Conservation (phyloP, 176 grass and related monocot genomes). For the Musa beccarii region DNA sequence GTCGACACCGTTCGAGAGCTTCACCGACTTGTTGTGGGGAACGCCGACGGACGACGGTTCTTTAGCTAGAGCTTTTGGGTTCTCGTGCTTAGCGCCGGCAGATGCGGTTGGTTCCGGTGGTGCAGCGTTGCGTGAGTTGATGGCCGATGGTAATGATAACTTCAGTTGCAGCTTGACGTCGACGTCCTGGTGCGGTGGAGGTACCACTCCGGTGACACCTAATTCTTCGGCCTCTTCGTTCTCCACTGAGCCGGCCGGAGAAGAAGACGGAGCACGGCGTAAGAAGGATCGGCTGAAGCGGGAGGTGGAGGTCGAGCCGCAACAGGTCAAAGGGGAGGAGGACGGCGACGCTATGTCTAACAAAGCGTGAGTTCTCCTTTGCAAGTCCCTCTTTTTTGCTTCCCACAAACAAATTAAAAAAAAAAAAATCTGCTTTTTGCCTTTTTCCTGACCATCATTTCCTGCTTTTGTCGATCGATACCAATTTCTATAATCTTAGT, state of each 20-base stretch:
- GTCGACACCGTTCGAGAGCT: not conserved
- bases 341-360: constrained; percentile 43
- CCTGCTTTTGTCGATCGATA: no score
- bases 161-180: not conserved
- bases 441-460: no score
- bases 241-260: constrained; percentile 48
- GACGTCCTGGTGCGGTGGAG: not conserved
- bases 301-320: constrained; percentile 41
- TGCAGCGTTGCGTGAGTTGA: constrained; percentile 1
- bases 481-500: no score
- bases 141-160: not conserved
- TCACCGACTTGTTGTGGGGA: not conserved
- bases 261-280: constrained; percentile 34
- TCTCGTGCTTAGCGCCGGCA: not conserved
- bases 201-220: constrained; percentile 38
- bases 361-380: constrained; percentile 50
- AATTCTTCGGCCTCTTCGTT: constrained; percentile 78
- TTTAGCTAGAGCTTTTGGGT: not conserved
- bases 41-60: not conserved
- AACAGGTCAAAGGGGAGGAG: constrained; percentile 21
- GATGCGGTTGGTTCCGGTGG: not conserved
- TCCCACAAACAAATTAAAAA: constrained; percentile 7
- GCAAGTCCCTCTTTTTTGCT: not conserved
- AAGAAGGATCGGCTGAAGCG: constrained; percentile 22
- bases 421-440: no score